A percentile compares a stretch with the other conserved stretches of the same genome.
phyloP scores from a whole-genome alignment of 805 yeast genomes.

The Ogataea nakhonphanomensis region DNA sequence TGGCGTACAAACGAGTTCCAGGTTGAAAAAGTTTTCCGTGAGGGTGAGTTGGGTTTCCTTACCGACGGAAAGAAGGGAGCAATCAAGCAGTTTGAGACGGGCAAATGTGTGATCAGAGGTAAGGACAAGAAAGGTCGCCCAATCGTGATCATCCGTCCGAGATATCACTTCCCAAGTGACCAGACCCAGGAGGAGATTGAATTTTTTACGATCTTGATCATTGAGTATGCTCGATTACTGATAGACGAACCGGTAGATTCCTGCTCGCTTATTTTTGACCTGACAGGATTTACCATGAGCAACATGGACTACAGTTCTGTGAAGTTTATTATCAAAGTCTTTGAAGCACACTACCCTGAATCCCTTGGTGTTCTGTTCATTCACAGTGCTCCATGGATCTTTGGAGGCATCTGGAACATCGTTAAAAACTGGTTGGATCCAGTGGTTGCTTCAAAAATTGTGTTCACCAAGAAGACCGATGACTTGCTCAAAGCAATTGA shows the following conservation, averaged over 20 bases:
- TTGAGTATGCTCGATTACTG: conserved; percentile 79
- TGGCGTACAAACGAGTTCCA: conserved; percentile 69
- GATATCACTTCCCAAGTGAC: conserved; percentile 65
- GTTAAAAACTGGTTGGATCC: conserved; percentile 95
- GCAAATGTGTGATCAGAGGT: conserved; percentile 76
- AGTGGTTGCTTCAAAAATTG: conserved; percentile 87
- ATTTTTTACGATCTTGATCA: conserved; percentile 66
- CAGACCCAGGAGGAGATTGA: conserved; percentile 71
- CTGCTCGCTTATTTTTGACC: conserved; percentile 81
- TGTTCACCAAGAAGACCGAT: conserved; percentile 66
- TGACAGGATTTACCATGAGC: conserved; percentile 79
- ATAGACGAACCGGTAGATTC: conserved; percentile 74
- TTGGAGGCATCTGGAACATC: conserved; percentile 90
- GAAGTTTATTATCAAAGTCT: conserved; percentile 80
- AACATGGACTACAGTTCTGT: conserved; percentile 94
- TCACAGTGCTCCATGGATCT: conserved; percentile 96
- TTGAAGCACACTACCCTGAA: conserved; percentile 97
- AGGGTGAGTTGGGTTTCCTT: conserved; percentile 68
- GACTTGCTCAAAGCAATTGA: conserved; percentile 68
- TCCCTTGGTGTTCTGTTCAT: conserved; percentile 79
- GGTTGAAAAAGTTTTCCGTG: conserved; percentile 58
- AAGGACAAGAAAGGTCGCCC: conserved; percentile 73
- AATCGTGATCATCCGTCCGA: conserved; percentile 75
- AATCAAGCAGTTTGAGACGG: conserved; percentile 53
- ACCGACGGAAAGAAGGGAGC: conserved; percentile 43